Conservation (phyloP, 2,329 filamentous ascomycete genomes). For the Lecanicillium sp. region DNA sequence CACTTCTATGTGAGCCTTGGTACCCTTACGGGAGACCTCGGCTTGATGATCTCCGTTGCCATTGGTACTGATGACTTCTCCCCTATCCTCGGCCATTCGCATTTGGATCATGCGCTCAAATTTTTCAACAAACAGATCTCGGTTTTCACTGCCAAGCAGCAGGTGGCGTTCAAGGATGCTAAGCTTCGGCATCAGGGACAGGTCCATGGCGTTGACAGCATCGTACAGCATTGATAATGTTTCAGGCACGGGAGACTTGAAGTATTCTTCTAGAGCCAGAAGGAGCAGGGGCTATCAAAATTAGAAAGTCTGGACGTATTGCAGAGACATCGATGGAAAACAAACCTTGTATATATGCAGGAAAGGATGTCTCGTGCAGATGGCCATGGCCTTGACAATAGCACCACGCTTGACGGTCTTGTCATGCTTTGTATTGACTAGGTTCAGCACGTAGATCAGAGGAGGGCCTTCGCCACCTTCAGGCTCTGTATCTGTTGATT, state of each 20-base stretch:
- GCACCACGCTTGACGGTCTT: slow-evolving; percentile 88
- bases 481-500: slow-evolving; percentile 56
- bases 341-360: slow-evolving; percentile 94
- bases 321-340: slow-evolving; percentile 15
- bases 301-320: not conserved
- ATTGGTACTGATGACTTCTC: slow-evolving; percentile 34
- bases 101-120: slow-evolving; percentile 92
- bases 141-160: slow-evolving; percentile 83
- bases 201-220: slow-evolving; percentile 92
- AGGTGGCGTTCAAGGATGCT: slow-evolving; percentile 80
- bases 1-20: slow-evolving; percentile 57
- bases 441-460: slow-evolving; percentile 90
- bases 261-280: slow-evolving; percentile 92
- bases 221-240: slow-evolving; percentile 85
- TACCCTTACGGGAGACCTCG: slow-evolving; percentile 54
- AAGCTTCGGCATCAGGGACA: slow-evolving; percentile 84
- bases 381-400: slow-evolving; percentile 96
- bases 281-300: slow-evolving; percentile 70
- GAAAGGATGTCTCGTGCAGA: slow-evolving; percentile 95
- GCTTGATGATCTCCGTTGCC: slow-evolving; percentile 37
- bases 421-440: slow-evolving; percentile 98
- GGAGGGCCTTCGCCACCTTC: slow-evolving; percentile 78
- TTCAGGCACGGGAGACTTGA: slow-evolving; percentile 81
- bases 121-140: slow-evolving; percentile 95
- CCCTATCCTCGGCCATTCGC: slow-evolving; percentile 61